These are phyloP conservation scores for Epichloe hybrida DNA, from an alignment of 2,329 filamentous ascomycete genomes.

Conservation along the genomic window DNA sequence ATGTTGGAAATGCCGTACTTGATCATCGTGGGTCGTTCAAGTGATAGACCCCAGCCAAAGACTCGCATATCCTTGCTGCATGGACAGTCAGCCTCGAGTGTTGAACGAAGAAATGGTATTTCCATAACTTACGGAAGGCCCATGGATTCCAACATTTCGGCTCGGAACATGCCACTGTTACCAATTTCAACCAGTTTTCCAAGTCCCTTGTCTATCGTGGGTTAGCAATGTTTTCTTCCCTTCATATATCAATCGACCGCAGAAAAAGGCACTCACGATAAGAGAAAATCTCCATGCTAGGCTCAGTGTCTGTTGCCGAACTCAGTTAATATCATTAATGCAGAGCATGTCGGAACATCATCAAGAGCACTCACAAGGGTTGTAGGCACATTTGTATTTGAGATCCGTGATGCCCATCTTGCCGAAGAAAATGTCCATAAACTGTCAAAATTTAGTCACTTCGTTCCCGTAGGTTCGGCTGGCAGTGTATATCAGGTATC, in stretches of 20 bases:
- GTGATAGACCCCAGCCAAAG: conserved; percentile 82
- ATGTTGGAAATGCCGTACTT: conserved; percentile 87
- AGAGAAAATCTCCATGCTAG: conserved; percentile 95
- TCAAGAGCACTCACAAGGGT: conserved; percentile 8
- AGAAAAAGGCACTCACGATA: conserved; percentile 36
- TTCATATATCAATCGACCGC: background rate
- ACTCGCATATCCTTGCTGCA: conserved; percentile 64
- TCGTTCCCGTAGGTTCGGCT: background rate
- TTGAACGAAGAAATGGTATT: background rate
- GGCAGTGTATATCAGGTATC: background rate
- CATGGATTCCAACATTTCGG: conserved; percentile 94
- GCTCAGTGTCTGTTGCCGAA: conserved; percentile 55
- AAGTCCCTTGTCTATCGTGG: conserved; percentile 50
- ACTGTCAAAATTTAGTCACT: conserved; percentile 16
- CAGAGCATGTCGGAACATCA: background rate
- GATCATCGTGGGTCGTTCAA: conserved; percentile 97
- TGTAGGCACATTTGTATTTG: conserved; percentile 78
- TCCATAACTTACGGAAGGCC: conserved; percentile 48
- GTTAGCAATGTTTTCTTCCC: background rate
- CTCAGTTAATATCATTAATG: conserved; percentile 58
- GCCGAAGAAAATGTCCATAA: conserved; percentile 90
- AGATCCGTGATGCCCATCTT: conserved; percentile 84
- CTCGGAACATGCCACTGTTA: conserved; percentile 96
- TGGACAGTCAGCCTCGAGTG: background rate
- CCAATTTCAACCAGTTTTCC: conserved; percentile 93